Evolutionary conservation across 805 yeast genomes (phyloP).

Genomic region (Maudiozyma bulderi): DNA sequence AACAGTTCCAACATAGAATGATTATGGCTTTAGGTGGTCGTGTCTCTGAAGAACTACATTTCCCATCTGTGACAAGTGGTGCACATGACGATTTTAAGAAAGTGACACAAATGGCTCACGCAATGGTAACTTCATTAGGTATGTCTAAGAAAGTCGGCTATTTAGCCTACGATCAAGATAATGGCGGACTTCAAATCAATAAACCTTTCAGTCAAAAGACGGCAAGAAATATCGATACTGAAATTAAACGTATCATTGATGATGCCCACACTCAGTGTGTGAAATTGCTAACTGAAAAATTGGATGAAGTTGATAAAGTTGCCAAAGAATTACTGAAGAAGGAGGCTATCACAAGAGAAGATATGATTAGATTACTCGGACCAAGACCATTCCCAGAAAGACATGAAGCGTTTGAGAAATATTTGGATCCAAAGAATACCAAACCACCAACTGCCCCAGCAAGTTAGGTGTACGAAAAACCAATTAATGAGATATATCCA

Average conservation of each 20-base stretch:
- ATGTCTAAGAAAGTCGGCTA: slow-evolving; percentile 77
- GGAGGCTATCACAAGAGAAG: slow-evolving; percentile 90
- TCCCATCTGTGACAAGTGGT: slow-evolving; percentile 80
- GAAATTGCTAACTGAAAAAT: slow-evolving; percentile 52
- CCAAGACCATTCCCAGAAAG: slow-evolving; percentile 85
- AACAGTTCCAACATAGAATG: slow-evolving; percentile 75
- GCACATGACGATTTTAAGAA: slow-evolving; percentile 90
- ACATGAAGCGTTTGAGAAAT: slow-evolving; percentile 87
- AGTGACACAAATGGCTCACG: slow-evolving; percentile 78
- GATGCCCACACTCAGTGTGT: slow-evolving; percentile 68
- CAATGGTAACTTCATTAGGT: slow-evolving; percentile 82
- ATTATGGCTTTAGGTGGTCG: slow-evolving; percentile 93
- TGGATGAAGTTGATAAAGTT: slow-evolving; percentile 67
- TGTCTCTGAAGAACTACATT: slow-evolving; percentile 83
- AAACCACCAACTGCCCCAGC: neutral
- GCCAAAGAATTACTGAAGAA: slow-evolving; percentile 79
- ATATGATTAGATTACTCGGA: slow-evolving; percentile 84
- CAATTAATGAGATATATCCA: too few relatives aligned
- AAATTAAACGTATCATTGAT: slow-evolving; percentile 68
- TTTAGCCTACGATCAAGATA: slow-evolving; percentile 34
- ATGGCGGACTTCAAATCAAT: slow-evolving; percentile 40
- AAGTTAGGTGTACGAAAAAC: neutral
- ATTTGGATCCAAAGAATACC: slow-evolving; percentile 39
- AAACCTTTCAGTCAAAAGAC: slow-evolving; percentile 90
- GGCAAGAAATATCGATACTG: slow-evolving; percentile 68